These are phyloP conservation scores for Myxozyma monticola DNA, from an alignment of 805 yeast species.

Conservation along the genomic window DNA sequence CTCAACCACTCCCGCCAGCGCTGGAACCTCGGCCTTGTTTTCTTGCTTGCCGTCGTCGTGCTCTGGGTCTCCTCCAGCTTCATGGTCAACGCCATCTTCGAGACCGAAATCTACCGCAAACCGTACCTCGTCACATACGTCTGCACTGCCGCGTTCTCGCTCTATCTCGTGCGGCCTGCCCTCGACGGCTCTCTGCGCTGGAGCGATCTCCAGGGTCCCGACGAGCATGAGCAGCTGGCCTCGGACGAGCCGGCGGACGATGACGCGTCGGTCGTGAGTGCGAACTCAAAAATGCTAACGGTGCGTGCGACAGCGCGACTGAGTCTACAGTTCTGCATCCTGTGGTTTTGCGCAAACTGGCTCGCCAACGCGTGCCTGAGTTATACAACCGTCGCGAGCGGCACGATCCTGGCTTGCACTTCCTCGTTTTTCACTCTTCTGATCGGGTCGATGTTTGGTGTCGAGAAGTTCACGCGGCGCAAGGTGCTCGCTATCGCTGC, in stretches of 20 bases:
- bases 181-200: constrained; percentile 25
- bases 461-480: constrained; percentile 64
- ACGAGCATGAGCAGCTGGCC: background rate
- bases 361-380: constrained; percentile 83
- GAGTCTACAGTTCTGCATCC: constrained; percentile 75
- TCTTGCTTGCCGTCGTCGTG: constrained; percentile 23
- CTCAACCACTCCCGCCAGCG: background rate
- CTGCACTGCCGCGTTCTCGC: constrained; percentile 79
- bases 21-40: constrained; percentile 25
- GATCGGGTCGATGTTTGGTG: constrained; percentile 69
- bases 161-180: constrained; percentile 69
- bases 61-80: constrained; percentile 89
- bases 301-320: constrained; percentile 65
- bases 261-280: background rate
- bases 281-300: constrained; percentile 25
- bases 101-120: constrained; percentile 68
- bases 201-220: background rate
- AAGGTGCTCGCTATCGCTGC: constrained; percentile 71
- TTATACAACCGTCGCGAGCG: constrained; percentile 90
- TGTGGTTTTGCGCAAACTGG: constrained; percentile 90
- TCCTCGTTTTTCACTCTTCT: constrained; percentile 89
- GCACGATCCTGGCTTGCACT: constrained; percentile 89
- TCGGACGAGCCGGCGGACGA: background rate
- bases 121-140: constrained; percentile 92
- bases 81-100: constrained; percentile 70